Percentiles rank a stretch among this genome's conserved stretches.
These are phyloP conservation scores for Plantago ovata DNA, from an alignment of 257 asterid genomes.

Conservation along the genomic window DNA sequence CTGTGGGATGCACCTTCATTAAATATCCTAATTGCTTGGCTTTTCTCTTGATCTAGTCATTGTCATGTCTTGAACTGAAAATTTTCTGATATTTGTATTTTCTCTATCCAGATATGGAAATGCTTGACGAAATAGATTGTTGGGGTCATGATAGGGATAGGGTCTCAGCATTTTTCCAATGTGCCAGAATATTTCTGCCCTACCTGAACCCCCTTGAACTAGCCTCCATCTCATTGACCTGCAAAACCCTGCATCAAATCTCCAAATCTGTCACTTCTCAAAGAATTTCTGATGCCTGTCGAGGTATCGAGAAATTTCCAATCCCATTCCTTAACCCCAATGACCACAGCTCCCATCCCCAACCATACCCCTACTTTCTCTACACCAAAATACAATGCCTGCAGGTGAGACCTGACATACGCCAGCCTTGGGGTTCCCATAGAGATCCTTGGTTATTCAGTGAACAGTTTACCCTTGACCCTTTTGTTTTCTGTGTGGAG, in stretches of 20 bases:
- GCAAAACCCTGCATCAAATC: constrained; percentile 41
- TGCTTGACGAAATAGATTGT: not conserved
- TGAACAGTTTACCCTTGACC: constrained; percentile 24
- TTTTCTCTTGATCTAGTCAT: too few species aligned
- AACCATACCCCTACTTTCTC: constrained; percentile 58
- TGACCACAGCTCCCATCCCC: constrained; percentile 27
- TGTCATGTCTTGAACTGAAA: too few species aligned
- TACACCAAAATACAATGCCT: constrained; percentile 58
- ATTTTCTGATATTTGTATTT: not conserved
- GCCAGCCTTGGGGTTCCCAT: constrained; percentile 62
- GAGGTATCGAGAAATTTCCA: constrained; percentile 55
- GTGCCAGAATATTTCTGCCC: constrained; percentile 59
- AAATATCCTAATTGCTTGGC: too few species aligned
- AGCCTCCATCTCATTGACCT: constrained; percentile 56
- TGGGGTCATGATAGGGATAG: not conserved
- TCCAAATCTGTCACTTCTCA: constrained; percentile 44
- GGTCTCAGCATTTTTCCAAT: constrained; percentile 27
- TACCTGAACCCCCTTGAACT: constrained; percentile 54
- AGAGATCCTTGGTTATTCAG: constrained; percentile 10
- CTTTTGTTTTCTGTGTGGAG: constrained; percentile 62
- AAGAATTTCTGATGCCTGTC: constrained; percentile 63
- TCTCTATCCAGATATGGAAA: not conserved
- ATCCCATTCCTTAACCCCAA: constrained; percentile 53
- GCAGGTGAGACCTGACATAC: constrained; percentile 21
- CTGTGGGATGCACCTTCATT: too few species aligned